Evolutionary conservation across 768 basidiomycete species (phyloP), one percentile per base, ranked within the genome.

Genomic region (Pulveroboletus sp.): DNA sequence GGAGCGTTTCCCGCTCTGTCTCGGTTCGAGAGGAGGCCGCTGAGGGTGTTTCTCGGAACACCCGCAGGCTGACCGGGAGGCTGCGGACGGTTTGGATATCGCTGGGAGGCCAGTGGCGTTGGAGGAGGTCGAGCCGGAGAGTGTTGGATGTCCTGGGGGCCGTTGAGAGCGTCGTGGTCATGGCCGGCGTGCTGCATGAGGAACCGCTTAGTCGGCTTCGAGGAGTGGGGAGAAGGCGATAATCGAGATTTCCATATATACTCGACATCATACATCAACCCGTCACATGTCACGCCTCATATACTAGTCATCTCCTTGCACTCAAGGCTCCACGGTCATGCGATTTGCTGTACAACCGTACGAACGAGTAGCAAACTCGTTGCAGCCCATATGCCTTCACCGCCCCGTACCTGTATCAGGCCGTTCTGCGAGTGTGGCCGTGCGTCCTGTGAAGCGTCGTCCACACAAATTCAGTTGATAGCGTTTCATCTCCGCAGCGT

Each of bases 1-100:
- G 87, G 85, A 0, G 85, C 85, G 17, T 78, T 68, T 35, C 71
- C 61, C 50, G 66, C 52, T 49, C 63, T 67, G 69, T 69, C 52
- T 49, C 63, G 66, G 69, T 69, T 73, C 36, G 71, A 64, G 54
- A 82, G 76, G 38, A 83, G 71, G 49, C 72, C 68, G 22, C 65
- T 65, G 43, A 67, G 57, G 31, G 67, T 64, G 48, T 63, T 67
- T 45, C 64, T 66, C 29, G 54, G 65, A 7, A 31, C 7, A 17
- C 49, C 5, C 13, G 38, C 50, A 2, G 57, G 22, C 47, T 53
- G 61, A 24, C 43, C 51, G 11, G 38, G 47, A 19, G 45, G 31
- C 36, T 64, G 64, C 19, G 48, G 41, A 32, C 60, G 64, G 20
- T 37, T 39, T 2, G 23, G 47, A 13, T 57, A 58, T 29, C 55